phyloP scores from a whole-genome alignment of 805 yeast species.

The Zygoascus bituminiphila region DNA sequence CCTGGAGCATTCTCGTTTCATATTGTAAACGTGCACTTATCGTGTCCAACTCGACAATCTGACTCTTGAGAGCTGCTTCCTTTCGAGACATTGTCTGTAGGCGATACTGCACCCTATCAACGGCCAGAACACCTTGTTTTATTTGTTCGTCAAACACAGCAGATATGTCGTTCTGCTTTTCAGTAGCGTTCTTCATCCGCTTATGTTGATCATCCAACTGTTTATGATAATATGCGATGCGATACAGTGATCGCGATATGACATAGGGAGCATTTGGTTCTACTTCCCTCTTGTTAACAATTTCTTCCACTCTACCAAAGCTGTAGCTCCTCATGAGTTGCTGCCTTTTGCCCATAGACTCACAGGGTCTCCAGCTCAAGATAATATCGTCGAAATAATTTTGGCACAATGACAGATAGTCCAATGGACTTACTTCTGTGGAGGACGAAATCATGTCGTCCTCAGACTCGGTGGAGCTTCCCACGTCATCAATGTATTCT shows the following conservation, averaged over 20 bases:
- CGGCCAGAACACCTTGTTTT: neutral
- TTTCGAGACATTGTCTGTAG: slow-evolving; percentile 3
- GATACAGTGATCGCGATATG: neutral
- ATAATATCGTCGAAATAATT: neutral
- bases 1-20: slow-evolving; percentile 50
- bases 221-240: slow-evolving; percentile 1
- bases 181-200: neutral
- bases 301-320: slow-evolving; percentile 11
- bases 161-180: neutral
- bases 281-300: slow-evolving; percentile 8
- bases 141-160: neutral
- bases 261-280: neutral
- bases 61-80: slow-evolving; percentile 7
- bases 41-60: slow-evolving; percentile 19
- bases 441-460: neutral
- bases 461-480: neutral
- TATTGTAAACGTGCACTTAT: slow-evolving; percentile 40
- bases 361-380: neutral
- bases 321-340: slow-evolving; percentile 3
- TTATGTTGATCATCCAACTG: neutral
- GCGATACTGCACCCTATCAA: slow-evolving; percentile 1
- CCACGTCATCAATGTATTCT: neutral
- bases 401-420: neutral
- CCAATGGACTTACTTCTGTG: neutral
- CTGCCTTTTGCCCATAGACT: neutral